Evolutionary conservation across 805 yeast genomes (phyloP), one percentile per base, ranked within the genome.

Genomic region (Komagataella pseudopastoris): DNA sequence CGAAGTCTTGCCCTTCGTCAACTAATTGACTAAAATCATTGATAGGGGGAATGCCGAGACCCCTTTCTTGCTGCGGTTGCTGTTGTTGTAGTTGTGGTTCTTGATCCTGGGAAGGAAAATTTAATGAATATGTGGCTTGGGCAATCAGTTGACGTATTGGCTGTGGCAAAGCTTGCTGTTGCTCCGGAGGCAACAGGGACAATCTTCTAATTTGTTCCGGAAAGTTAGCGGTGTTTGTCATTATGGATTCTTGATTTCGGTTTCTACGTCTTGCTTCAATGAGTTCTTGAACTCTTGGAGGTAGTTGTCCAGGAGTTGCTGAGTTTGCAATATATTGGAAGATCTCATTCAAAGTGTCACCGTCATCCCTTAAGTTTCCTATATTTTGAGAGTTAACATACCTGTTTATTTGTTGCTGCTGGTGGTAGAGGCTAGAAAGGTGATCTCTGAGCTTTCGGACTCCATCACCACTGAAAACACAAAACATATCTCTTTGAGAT

Each of bases 391-490:
- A 30, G 39, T 30, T 30, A 10, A 30, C 39, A 5, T 30, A 30
- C 14, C 39, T 30, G 39, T 30, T 30, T 8, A 30, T 30, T 30
- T 30, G 39, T 30, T 30, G 39, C 39, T 30, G 39, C 14, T 30
- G 39, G 12, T 30, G 39, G n/a, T 30, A 30, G 39, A 30, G 39
- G 14, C 39, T 30, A 10, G 39, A 30, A 30, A 30, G 72, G 62
- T 85, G 83, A 45, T 78, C 80, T 55, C 96, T 77, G 55, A 91
- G 72, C 54, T 80, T 78, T 49, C 72, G 77, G 16, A 93, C 96
- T 6, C 97, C 97, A 54, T 78, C 79, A 1, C 98, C 98, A 39
- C 91, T 83, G 62, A 89, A 93, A 10, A 91, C 99, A 69, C 98
- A 91, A 61, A 93, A 91, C 49, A 86, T 75, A 20, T 82, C 76